phyloP scores from a whole-genome alignment of 106 monocot species.

The Platanthera zijinensis region DNA sequence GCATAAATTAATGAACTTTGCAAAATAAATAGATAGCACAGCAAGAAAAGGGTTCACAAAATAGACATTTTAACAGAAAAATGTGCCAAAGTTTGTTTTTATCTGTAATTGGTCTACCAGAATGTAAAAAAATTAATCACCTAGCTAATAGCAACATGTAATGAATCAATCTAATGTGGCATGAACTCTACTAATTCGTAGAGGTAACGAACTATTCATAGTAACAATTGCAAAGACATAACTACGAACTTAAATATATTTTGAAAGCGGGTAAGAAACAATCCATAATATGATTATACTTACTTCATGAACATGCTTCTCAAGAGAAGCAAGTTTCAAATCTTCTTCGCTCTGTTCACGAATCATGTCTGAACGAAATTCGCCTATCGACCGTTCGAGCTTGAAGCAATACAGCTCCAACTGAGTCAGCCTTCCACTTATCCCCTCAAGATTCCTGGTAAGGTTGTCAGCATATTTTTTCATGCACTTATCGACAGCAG shows the following conservation, averaged over 20 bases:
- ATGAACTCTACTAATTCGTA: constrained; percentile 2
- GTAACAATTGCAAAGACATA: background rate
- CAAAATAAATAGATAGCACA: background rate
- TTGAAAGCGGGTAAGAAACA: background rate
- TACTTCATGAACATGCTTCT: constrained; percentile 75
- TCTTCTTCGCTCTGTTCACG: constrained; percentile 43
- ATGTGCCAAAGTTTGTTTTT: background rate
- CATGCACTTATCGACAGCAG: constrained; percentile 65
- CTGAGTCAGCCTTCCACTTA: constrained; percentile 53
- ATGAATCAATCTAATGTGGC: background rate
- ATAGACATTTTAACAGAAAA: background rate
- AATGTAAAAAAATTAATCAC: background rate
- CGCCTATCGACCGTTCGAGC: constrained; percentile 51
- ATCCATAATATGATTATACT: constrained; percentile 8
- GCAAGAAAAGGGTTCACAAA: background rate
- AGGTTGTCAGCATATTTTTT: constrained; percentile 70
- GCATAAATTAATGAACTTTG: background rate
- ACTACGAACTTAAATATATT: background rate
- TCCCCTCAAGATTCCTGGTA: constrained; percentile 49
- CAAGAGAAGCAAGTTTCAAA: constrained; percentile 49
- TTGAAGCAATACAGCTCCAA: constrained; percentile 61
- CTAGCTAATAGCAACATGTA: background rate
- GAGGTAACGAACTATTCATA: background rate
- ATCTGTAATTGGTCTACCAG: background rate
- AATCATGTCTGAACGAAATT: constrained; percentile 41